Base-by-base conservation (phyloP, 2,329 filamentous ascomycete genomes). In the Catunica adiposa region DNA sequence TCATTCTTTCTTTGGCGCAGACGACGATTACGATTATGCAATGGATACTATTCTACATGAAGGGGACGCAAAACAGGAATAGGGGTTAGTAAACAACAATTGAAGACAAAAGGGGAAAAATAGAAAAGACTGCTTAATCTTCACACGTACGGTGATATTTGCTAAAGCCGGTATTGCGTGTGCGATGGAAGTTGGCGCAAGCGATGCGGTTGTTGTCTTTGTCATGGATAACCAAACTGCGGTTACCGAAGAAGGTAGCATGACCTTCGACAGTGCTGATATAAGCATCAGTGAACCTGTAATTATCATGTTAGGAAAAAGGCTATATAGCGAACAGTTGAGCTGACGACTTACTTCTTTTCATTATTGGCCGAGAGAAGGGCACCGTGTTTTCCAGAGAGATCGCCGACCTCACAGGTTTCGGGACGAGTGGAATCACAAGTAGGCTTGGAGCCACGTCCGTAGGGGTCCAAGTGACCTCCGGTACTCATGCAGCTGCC, bases 401-500 rank as follows among this genome's bases (percentile, higher is more conserved):
- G 66, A 63, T 83, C 79, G 51, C 79, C 79, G 3, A 78, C 71
- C 65, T 82, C 72, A 64, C 79, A 83, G 17, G 72, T 76, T 58
- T 72, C 63, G 1, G 77, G 78, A 25, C 65, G 60, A 14, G 64
- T 61, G 9, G 63, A 47, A 60, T 79, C 68, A 63, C 79, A 83
- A 2, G 71, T 61, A 22, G 73, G 68, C 0, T 62, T 62, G 60
- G 78, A 70, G 47, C 72, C 72, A 31, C 76, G 74, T 31, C 68
- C 62, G 62, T 71, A 79, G 2, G 79, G 78, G 62, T 81, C 76
- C 5, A 81, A 69, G 61, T 82, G 79, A 3, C 64, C 71, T 31
- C 73, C 67, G 1, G 79, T 74, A 3, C 64, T 66, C 56, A 70
- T 73, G 68, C 79, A 83, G 67, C 77, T 76, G 48, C 77, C 77